Conservation (phyloP, 2,329 filamentous ascomycete genomes). For the Penicillium thymicola region DNA sequence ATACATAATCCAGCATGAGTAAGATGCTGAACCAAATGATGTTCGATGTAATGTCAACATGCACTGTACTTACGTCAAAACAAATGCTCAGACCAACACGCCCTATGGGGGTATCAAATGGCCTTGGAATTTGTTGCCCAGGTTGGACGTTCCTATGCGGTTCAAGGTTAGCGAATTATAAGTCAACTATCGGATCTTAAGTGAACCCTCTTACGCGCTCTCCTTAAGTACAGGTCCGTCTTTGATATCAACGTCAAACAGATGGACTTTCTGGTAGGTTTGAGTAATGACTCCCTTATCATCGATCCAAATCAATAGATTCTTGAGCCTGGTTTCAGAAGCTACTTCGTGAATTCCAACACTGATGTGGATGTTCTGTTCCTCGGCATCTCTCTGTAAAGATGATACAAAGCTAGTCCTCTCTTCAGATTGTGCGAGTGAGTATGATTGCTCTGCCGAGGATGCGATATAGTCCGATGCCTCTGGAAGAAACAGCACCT, state of each 20-base stretch:
- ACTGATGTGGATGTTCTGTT: conserved; percentile 67
- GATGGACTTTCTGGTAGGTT: conserved; percentile 82
- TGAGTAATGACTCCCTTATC: conserved; percentile 57
- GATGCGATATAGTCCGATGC: conserved; percentile 83
- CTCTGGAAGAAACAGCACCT: conserved; percentile 88
- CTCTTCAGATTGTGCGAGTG: conserved; percentile 65
- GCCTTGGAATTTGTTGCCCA: conserved; percentile 61
- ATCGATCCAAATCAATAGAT: conserved; percentile 66
- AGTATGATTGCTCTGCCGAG: conserved; percentile 64
- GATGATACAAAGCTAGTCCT: conserved; percentile 72
- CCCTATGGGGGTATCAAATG: conserved; percentile 71
- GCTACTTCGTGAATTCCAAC: conserved; percentile 82
- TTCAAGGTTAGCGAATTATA: not conserved
- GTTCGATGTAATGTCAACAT: not conserved
- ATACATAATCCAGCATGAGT: conserved; percentile 22
- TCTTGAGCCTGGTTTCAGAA: conserved; percentile 53
- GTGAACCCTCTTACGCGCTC: conserved; percentile 43
- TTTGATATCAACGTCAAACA: conserved; percentile 71
- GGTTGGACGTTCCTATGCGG: conserved; percentile 59
- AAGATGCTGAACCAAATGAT: not conserved
- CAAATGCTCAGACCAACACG: conserved; percentile 78
- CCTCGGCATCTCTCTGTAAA: conserved; percentile 64
- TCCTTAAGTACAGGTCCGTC: conserved; percentile 60
- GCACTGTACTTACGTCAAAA: conserved; percentile 62
- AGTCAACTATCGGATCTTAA: too few relatives aligned